Evolutionary conservation across 176 grass and related monocot genomes (phyloP), one percentile per base, ranked within the genome.

Genomic region (Zea luxurians): DNA sequence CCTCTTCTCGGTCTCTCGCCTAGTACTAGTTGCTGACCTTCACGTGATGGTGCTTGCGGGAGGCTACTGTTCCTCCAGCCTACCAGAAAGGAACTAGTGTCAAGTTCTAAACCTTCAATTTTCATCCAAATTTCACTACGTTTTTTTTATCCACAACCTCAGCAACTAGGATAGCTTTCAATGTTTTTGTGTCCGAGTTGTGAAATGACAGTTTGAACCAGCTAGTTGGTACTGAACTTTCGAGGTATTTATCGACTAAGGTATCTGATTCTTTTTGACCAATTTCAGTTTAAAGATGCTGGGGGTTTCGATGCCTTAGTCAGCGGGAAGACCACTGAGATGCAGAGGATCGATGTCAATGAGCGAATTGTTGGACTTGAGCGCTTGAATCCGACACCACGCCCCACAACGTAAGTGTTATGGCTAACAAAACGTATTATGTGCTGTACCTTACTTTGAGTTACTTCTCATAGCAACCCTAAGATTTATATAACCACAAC

Each of bases 321-420:
- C 2, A 83, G 88, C 8, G 92, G 96, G 41, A 95, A 95, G 75
- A 88, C 83, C 35, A 99, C 86, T 0, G 96, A 95, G 84, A 82
- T 99, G 90, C 96, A 99, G 71, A 90, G 88, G 90, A 91, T 99
- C 17, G 92, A 99, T 40, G 92, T 93, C 52, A 95, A 99, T 37
- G 96, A 99, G 76, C 78, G 96, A 55, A 95, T 99, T 2, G 90
- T 99, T 83, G 90, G 92, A 53, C 92, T 99, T 2, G 96, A 99
- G 46, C 86, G 92, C 66, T 84, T 99, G 16, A 95, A 91, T 65
- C 92, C 96, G 16, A 91, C 92, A 68, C 82, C 83, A 6, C 90
- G 92, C 8, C 96, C 96, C 66, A 95, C 92, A 8, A 95, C 92
- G 92, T 99, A 92, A 64, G 69, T 73, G 49, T 44, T 48, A 27